Conservation (phyloP, 2,329 filamentous ascomycete species). For the Pseudogymnoascus sp. region DNA sequence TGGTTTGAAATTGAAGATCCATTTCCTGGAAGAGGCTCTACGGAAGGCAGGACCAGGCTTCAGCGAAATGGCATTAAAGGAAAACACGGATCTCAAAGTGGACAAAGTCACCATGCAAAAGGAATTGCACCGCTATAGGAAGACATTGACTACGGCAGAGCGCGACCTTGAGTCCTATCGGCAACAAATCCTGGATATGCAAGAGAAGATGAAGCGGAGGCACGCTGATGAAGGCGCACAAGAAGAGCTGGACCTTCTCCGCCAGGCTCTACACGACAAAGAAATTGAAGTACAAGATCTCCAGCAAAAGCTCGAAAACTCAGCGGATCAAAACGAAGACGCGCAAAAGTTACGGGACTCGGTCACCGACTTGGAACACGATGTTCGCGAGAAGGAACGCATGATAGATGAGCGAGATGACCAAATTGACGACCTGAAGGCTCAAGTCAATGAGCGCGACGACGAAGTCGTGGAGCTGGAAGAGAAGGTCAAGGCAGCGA, state of each 20-base stretch:
- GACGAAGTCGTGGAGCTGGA: conserved; percentile 49
- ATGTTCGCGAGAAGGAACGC: conserved; percentile 69
- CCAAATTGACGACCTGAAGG: conserved; percentile 62
- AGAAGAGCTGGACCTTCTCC: conserved; percentile 52
- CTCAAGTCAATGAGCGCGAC: conserved; percentile 46
- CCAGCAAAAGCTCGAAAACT: conserved; percentile 51
- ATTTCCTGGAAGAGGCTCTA: conserved; percentile 88
- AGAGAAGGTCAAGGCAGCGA: conserved; percentile 52
- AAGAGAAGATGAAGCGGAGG: conserved; percentile 72
- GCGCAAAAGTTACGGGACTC: conserved; percentile 65
- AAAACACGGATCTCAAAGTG: conserved; percentile 95
- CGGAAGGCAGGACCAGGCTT: conserved; percentile 83
- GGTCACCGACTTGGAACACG: conserved; percentile 68
- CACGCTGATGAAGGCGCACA: conserved; percentile 66
- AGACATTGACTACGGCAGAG: conserved; percentile 75
- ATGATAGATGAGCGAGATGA: conserved; percentile 69
- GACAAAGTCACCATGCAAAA: conserved; percentile 83
- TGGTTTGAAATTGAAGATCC: conserved; percentile 90
- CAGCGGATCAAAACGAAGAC: conserved; percentile 51
- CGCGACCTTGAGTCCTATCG: conserved; percentile 79
- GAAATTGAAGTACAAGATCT: conserved; percentile 46
- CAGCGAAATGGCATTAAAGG: conserved; percentile 80
- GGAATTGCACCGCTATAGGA: conserved; percentile 81
- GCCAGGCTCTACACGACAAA: conserved; percentile 49
- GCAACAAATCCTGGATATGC: conserved; percentile 73